Conservation (phyloP, 192 early-diverging fungal species). For the Linnemannia exigua region DNA sequence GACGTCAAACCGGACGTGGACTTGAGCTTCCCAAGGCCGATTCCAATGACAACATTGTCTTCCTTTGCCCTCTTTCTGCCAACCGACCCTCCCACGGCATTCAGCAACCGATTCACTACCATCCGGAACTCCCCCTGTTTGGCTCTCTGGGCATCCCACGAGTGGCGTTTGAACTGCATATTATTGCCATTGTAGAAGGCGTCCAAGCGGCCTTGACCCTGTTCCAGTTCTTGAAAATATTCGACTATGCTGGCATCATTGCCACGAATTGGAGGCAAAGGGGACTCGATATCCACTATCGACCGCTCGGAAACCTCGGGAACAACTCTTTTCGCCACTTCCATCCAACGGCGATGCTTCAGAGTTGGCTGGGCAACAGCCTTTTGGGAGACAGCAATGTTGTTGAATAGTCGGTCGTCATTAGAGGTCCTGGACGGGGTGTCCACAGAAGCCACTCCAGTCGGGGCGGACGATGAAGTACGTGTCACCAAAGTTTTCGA, state of each 20-base stretch:
- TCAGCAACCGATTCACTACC: no score
- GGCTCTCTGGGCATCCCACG: constrained; percentile 16
- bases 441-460: no score
- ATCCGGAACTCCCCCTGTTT: no score
- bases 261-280: neutral
- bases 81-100: no score
- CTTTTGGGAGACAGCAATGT: no score
- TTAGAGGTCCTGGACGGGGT: no score
- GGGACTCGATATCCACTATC: neutral
- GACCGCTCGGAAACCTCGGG: neutral
- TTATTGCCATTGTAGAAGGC: constrained; percentile 12
- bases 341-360: constrained; percentile 8
- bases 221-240: neutral
- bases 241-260: neutral
- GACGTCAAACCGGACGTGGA: neutral
- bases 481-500: no score
- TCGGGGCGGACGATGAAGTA: no score
- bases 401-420: no score
- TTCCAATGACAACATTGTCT: neutral
- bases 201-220: neutral
- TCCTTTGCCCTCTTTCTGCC: no score
- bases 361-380: no score
- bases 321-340: neutral
- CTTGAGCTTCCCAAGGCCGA: neutral
- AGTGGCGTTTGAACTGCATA: neutral